Percentiles rank a stretch among this genome's conserved stretches.
Evolutionary conservation across 768 basidiomycete genomes (phyloP).

Genomic region (Mycena amicta): DNA sequence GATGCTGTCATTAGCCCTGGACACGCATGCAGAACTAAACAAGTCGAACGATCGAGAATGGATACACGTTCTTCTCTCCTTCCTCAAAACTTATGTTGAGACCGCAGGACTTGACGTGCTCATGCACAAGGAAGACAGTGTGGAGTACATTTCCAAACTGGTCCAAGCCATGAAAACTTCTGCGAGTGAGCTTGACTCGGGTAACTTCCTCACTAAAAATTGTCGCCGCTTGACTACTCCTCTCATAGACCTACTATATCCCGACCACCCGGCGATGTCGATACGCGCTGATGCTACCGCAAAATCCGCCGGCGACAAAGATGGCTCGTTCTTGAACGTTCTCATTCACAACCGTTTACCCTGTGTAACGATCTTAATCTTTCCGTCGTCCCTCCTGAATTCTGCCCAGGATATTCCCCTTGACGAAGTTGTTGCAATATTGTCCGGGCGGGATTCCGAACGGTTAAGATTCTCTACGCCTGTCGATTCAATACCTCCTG

Average conservation of each 20-base stretch:
- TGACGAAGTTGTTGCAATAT: conserved; percentile 62
- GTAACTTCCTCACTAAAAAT: conserved; percentile 35
- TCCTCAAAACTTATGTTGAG: conserved; percentile 69
- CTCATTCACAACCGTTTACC: conserved; percentile 68
- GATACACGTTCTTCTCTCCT: conserved; percentile 77
- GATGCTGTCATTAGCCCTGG: conserved; percentile 75
- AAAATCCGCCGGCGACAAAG: conserved; percentile 56
- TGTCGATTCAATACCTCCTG: conserved; percentile 51
- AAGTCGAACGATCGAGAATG: conserved; percentile 74
- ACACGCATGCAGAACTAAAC: conserved; percentile 60
- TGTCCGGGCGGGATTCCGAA: conserved; percentile 65
- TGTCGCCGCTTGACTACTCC: conserved; percentile 3
- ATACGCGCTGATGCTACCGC: conserved; percentile 52
- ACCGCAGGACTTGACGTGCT: conserved; percentile 55
- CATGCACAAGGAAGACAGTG: conserved; percentile 51
- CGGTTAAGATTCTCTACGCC: conserved; percentile 57
- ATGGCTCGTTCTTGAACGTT: conserved; percentile 65
- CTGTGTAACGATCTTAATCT: conserved; percentile 51
- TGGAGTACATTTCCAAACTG: conserved; percentile 54
- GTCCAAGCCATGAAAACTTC: conserved; percentile 51
- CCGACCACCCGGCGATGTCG: conserved; percentile 70
- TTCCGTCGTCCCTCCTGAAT: neutral
- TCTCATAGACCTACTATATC: conserved; percentile 60
- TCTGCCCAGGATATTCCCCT: conserved; percentile 55
- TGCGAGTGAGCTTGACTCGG: conserved; percentile 54